phyloP scores from a whole-genome alignment of 306 rosid species.

The Rosa chinensis region DNA sequence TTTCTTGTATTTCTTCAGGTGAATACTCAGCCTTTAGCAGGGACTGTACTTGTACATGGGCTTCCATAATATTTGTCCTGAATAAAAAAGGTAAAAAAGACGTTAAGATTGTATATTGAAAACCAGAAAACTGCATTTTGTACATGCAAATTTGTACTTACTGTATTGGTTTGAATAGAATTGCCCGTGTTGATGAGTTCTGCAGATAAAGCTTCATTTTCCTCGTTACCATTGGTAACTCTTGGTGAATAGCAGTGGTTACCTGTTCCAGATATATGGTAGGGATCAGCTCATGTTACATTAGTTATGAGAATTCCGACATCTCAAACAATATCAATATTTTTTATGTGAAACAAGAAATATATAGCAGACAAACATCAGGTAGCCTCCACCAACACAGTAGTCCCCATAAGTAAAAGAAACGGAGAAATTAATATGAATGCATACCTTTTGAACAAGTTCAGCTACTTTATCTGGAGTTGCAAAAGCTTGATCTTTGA shows the following conservation, averaged over 20 bases:
- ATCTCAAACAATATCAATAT: neutral
- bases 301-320: neutral
- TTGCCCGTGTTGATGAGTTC: constrained; percentile 79
- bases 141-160: constrained; percentile 34
- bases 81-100: neutral
- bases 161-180: constrained; percentile 96
- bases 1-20: constrained; percentile 61
- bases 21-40: constrained; percentile 79
- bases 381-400: neutral
- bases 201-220: constrained; percentile 97
- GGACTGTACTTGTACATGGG: constrained; percentile 77
- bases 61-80: constrained; percentile 93
- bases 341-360: neutral
- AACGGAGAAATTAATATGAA: neutral
- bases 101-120: neutral
- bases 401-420: neutral
- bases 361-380: neutral
- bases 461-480: constrained; percentile 95
- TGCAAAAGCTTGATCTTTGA: constrained; percentile 93
- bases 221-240: constrained; percentile 67
- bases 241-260: constrained; percentile 68
- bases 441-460: constrained; percentile 79
- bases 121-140: neutral
- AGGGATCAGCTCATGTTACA: constrained; percentile 17
- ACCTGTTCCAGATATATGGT: constrained; percentile 56